These are phyloP conservation scores for Pinus taeda DNA, from an alignment of 75 land plant genomes.

Conservation along the genomic window DNA sequence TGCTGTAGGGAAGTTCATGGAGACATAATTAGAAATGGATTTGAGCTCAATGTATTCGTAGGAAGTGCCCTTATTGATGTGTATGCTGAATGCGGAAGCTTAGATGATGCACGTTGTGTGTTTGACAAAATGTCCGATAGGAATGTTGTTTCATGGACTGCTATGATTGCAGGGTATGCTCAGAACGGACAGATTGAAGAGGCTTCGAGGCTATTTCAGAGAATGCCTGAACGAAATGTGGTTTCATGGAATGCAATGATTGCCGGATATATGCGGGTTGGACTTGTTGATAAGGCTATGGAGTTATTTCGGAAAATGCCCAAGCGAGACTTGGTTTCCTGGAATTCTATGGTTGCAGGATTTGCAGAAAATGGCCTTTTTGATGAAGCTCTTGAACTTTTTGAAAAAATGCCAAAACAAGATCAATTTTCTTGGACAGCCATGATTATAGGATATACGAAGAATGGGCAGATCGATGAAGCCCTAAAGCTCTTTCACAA, in stretches of 20 bases:
- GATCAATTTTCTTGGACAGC: constrained; percentile 18
- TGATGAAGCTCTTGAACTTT: constrained; percentile 12
- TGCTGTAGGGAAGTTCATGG: not conserved
- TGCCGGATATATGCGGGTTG: not conserved
- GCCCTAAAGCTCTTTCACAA: not conserved
- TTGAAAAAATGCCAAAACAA: constrained; percentile 23
- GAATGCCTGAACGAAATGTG: not conserved
- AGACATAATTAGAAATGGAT: not conserved
- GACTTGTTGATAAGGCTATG: not conserved
- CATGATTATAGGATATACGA: constrained; percentile 12
- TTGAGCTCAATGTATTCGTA: not conserved
- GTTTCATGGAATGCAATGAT: not conserved
- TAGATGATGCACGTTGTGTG: not conserved
- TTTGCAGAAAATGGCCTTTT: not conserved
- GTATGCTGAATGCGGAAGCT: not conserved
- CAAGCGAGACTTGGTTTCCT: not conserved
- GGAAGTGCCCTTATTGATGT: not conserved
- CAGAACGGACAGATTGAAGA: not conserved
- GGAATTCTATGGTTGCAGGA: not conserved
- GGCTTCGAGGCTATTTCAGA: not conserved
- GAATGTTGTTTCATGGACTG: not conserved
- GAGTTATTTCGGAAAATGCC: not conserved
- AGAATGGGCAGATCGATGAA: constrained; percentile 2
- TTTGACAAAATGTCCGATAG: not conserved
- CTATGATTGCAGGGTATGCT: not conserved